Evolutionary conservation across 2,329 filamentous ascomycete species (phyloP).

Genomic region (Acephala macrosclerotiorum): DNA sequence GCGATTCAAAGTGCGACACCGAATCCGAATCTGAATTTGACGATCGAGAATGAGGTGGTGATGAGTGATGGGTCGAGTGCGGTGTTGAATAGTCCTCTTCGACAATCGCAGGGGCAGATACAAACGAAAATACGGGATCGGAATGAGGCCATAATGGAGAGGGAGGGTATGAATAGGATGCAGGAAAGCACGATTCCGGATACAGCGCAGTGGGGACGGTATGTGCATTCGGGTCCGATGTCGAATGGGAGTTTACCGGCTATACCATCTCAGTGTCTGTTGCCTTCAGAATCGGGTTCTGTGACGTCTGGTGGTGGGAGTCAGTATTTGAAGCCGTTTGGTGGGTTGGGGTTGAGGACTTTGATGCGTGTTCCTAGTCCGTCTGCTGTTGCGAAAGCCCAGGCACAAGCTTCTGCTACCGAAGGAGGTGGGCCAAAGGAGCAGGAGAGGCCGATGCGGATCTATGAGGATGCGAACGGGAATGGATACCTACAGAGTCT

Average conservation of each 20-base stretch:
- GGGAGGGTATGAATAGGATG: slow-evolving; percentile 15
- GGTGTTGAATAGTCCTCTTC: slow-evolving; percentile 11
- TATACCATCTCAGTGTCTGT: slow-evolving; percentile 46
- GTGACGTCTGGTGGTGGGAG: slow-evolving; percentile 37
- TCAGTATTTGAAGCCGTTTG: slow-evolving; percentile 38
- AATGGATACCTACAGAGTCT: slow-evolving; percentile 39
- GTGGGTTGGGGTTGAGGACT: slow-evolving; percentile 38
- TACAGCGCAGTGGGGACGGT: slow-evolving; percentile 40
- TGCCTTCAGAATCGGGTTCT: slow-evolving; percentile 44
- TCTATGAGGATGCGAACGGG: slow-evolving; percentile 40
- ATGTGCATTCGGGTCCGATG: slow-evolving; percentile 35
- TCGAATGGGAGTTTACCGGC: slow-evolving; percentile 39
- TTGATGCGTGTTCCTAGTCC: slow-evolving; percentile 38
- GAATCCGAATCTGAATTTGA: no score
- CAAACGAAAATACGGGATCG: slow-evolving; percentile 11
- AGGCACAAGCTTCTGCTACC: not conserved
- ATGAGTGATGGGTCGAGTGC: slow-evolving; percentile 18
- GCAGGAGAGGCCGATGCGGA: slow-evolving; percentile 32
- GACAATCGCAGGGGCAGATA: not conserved
- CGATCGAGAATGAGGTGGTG: slow-evolving; percentile 18
- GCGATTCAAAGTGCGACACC: no score
- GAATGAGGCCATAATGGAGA: not conserved
- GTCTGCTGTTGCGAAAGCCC: slow-evolving; percentile 12
- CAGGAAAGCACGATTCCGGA: slow-evolving; percentile 31
- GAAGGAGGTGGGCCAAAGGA: not conserved